These are phyloP conservation scores for Fusarium sp. DNA, from an alignment of 2,329 filamentous ascomycete species.

Conservation along the genomic window DNA sequence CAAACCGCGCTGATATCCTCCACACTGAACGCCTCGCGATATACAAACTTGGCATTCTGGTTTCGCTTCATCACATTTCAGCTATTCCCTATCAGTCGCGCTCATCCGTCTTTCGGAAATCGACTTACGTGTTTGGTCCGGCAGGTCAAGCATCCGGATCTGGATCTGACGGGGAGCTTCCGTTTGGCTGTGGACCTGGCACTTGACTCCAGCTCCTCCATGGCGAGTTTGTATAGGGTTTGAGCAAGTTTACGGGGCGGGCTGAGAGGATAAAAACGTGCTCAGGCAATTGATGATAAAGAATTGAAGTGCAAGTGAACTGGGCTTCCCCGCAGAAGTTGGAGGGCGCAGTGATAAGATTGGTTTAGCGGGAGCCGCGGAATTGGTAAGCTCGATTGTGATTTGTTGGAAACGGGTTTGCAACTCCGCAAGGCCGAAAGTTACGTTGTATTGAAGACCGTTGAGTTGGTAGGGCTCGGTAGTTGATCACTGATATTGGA, in stretches of 20 bases:
- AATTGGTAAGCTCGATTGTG: neutral
- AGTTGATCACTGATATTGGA: neutral
- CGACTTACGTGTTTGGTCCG: slow-evolving; percentile 27
- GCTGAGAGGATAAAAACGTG: neutral
- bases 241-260: neutral
- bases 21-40: slow-evolving; percentile 34
- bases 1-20: slow-evolving; percentile 33
- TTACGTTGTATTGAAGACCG: neutral
- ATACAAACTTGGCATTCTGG: slow-evolving; percentile 36
- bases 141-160: slow-evolving; percentile 31
- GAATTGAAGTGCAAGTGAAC: neutral
- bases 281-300: slow-evolving; percentile 6
- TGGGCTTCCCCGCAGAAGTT: slow-evolving; percentile 30
- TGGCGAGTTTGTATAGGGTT: neutral
- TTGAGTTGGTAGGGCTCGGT: neutral
- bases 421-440: neutral
- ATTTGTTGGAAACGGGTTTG: neutral
- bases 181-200: neutral
- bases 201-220: neutral
- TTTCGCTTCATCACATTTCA: slow-evolving; percentile 42
- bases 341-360: neutral
- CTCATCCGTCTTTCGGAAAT: neutral
- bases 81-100: slow-evolving; percentile 17
- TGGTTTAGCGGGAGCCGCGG: slow-evolving; percentile 15
- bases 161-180: slow-evolving; percentile 17